Conservation (phyloP, 768 basidiomycete genomes). For the Panellus pusillus region DNA sequence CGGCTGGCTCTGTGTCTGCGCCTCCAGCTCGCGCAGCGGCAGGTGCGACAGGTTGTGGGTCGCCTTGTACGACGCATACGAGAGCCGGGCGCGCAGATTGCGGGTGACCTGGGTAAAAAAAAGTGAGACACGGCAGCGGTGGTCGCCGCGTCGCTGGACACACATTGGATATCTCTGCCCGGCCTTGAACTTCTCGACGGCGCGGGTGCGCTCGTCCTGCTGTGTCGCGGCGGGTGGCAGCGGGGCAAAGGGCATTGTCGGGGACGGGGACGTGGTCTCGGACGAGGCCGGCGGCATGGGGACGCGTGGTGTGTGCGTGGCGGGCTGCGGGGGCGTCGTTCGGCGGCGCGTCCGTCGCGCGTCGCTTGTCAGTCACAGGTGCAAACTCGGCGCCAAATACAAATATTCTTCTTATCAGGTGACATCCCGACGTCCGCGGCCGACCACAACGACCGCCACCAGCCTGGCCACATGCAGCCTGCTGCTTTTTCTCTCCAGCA, state of each 20-base stretch:
- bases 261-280: constrained; percentile 81
- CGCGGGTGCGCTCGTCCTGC: constrained; percentile 62
- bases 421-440: too few species aligned
- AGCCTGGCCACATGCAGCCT: too few species aligned
- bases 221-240: constrained; percentile 36
- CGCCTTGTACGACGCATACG: constrained; percentile 85
- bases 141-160: constrained; percentile 54
- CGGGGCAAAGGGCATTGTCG: constrained; percentile 62
- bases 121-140: constrained; percentile 30
- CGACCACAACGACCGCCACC: too few species aligned
- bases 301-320: constrained; percentile 30
- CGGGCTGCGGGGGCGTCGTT: too few species aligned
- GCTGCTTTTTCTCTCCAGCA: too few species aligned
- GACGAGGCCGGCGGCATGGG: constrained; percentile 80
- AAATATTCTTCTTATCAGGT: too few species aligned
- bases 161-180: constrained; percentile 81
- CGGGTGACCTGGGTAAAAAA: constrained; percentile 71
- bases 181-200: constrained; percentile 76
- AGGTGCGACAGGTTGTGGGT: constrained; percentile 67
- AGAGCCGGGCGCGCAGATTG: constrained; percentile 74
- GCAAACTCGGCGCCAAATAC: too few species aligned
- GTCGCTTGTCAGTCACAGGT: too few species aligned
- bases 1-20: constrained; percentile 47
- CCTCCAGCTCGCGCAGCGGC: constrained; percentile 71
- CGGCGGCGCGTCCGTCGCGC: too few species aligned